Percentiles rank a stretch among this genome's conserved stretches.
Evolutionary conservation across 139 green algal species (phyloP).

Genomic region (Chlorella vulgaris): DNA sequence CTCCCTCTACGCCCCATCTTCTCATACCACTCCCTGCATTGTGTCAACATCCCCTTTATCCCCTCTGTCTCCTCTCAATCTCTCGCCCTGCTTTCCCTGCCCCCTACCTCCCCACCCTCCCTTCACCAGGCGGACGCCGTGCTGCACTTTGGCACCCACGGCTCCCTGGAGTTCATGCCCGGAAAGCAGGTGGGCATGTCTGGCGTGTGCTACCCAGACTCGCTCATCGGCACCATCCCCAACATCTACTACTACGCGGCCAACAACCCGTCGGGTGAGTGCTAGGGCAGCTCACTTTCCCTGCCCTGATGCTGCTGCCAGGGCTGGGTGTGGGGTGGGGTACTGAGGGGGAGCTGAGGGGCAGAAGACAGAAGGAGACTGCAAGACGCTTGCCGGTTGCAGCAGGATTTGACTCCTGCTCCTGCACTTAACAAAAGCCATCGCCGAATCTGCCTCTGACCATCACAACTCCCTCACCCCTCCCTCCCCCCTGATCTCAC

Average conservation of each 20-base stretch:
- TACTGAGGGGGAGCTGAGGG: not conserved
- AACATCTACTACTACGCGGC: conserved; percentile 99
- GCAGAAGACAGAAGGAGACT: too few species aligned
- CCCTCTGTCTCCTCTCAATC: too few species aligned
- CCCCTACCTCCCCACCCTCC: not conserved
- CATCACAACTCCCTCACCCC: not conserved
- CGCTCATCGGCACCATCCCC: conserved; percentile 95
- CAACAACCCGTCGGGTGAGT: conserved; percentile 94
- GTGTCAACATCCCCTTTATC: too few species aligned
- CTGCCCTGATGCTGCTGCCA: not conserved
- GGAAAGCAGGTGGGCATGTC: conserved; percentile 98
- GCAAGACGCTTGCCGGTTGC: too few species aligned
- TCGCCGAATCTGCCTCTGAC: too few species aligned
- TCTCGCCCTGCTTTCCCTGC: not conserved
- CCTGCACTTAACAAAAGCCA: too few species aligned
- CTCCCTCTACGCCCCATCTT: too few species aligned
- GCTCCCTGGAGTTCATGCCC: conserved; percentile 99
- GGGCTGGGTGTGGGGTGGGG: not conserved
- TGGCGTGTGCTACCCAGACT: conserved; percentile 97
- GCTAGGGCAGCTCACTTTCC: not conserved
- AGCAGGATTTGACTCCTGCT: too few species aligned
- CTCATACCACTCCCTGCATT: too few species aligned
- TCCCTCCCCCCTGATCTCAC: not conserved
- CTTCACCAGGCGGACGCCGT: conserved; percentile 80
- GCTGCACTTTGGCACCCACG: conserved; percentile 99